Conservation (phyloP, 2,329 filamentous ascomycete genomes). For the Endothia cerciana region DNA sequence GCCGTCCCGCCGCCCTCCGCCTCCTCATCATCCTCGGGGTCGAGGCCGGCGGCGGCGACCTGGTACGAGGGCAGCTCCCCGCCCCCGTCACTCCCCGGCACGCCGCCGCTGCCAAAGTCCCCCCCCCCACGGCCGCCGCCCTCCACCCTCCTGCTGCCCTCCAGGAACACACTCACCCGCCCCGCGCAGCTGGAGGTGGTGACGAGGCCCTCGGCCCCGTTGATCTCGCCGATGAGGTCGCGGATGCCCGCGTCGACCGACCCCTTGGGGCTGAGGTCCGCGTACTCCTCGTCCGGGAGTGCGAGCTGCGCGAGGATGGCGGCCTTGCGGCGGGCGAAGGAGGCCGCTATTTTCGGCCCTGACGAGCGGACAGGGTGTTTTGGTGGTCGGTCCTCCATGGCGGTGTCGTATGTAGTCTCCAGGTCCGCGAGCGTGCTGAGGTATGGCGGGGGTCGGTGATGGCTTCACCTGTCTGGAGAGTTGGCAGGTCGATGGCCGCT, state of each 20-base stretch:
- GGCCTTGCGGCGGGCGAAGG: slow-evolving; percentile 66
- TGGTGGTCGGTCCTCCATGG: neutral
- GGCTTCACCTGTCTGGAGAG: no score
- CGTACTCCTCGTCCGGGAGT: slow-evolving; percentile 71
- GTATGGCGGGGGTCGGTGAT: neutral
- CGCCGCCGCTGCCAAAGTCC: slow-evolving; percentile 27
- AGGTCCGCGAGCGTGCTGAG: neutral
- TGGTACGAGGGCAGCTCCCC: slow-evolving; percentile 31
- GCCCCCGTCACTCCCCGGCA: slow-evolving; percentile 22
- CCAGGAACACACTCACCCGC: slow-evolving; percentile 83
- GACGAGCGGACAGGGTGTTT: no score
- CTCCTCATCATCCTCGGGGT: neutral
- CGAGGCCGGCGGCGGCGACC: slow-evolving; percentile 14
- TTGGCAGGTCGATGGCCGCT: no score
- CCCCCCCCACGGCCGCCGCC: slow-evolving; percentile 13
- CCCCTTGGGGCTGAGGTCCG: slow-evolving; percentile 87
- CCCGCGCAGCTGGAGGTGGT: slow-evolving; percentile 95
- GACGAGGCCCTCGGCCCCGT: slow-evolving; percentile 73
- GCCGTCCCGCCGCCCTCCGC: no score
- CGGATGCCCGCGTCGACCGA: slow-evolving; percentile 80
- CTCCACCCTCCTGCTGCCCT: slow-evolving; percentile 62
- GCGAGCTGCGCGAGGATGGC: slow-evolving; percentile 74
- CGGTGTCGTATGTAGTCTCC: neutral
- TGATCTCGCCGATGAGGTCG: slow-evolving; percentile 78
- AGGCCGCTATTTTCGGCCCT: slow-evolving; percentile 35